These are phyloP conservation scores for Phialemoniopsis sp. DNA, from an alignment of 2,329 filamentous ascomycete genomes.

Conservation along the genomic window DNA sequence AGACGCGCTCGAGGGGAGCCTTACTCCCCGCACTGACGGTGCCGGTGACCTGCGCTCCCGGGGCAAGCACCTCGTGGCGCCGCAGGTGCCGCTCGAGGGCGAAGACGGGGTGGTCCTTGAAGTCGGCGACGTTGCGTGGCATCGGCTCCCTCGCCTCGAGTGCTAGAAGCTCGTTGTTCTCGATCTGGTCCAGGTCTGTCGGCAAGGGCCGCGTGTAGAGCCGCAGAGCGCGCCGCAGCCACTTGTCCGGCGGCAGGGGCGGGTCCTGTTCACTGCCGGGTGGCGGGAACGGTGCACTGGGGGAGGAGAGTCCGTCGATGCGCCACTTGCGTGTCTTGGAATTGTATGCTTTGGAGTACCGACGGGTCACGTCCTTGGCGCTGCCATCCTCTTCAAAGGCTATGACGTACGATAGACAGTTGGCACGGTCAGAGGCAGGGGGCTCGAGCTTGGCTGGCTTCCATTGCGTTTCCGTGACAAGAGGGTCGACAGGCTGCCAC, in stretches of 20 bases:
- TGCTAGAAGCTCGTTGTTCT: constrained; percentile 70
- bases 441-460: constrained; percentile 78
- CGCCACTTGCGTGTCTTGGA: constrained; percentile 81
- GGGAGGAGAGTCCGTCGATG: constrained; percentile 51
- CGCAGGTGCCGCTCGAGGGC: constrained; percentile 82
- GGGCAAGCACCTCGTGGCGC: constrained; percentile 76
- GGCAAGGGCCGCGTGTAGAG: constrained; percentile 34
- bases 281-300: neutral
- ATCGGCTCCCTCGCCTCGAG: constrained; percentile 75
- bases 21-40: constrained; percentile 68
- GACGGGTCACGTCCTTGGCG: constrained; percentile 78
- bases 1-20: constrained; percentile 69
- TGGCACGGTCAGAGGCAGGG: constrained; percentile 70
- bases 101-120: constrained; percentile 80
- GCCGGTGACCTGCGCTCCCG: constrained; percentile 66
- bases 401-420: constrained; percentile 77
- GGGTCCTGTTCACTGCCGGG: constrained; percentile 13
- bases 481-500: constrained; percentile 84
- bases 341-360: constrained; percentile 85
- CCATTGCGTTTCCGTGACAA: constrained; percentile 76
- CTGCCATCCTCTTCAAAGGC: constrained; percentile 78
- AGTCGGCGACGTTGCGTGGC: constrained; percentile 81
- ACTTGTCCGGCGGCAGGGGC: constrained; percentile 20
- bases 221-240: constrained; percentile 50
- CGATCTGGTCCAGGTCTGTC: constrained; percentile 75